Evolutionary conservation across 108 stramenopile species (phyloP).

Genomic region (Cyclotella sp.): DNA sequence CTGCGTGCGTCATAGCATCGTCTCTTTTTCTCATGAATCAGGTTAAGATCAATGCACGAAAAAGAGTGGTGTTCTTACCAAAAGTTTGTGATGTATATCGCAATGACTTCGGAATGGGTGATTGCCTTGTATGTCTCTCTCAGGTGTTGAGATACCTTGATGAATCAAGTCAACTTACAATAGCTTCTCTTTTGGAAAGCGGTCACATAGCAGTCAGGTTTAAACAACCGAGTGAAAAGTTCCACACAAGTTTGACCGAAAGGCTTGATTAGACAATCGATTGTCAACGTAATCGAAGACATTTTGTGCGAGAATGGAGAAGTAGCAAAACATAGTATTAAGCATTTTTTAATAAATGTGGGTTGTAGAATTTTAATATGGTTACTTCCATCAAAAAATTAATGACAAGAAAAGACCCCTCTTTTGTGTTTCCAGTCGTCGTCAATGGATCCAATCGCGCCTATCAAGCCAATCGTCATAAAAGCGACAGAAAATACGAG

Average conservation of each 20-base stretch:
- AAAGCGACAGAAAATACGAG: constrained; percentile 58
- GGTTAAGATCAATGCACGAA: constrained; percentile 67
- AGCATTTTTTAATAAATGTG: too few relatives aligned
- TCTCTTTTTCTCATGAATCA: constrained; percentile 65
- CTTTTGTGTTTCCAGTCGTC: constrained; percentile 62
- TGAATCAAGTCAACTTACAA: constrained; percentile 41
- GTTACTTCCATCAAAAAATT: not conserved
- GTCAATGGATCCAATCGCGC: constrained; percentile 63
- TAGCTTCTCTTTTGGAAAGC: constrained; percentile 38
- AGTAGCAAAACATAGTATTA: not conserved
- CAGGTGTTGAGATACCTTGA: constrained; percentile 67
- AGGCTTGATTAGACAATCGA: not conserved
- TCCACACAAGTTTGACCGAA: constrained; percentile 36
- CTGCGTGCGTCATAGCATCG: constrained; percentile 17
- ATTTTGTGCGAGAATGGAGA: not conserved
- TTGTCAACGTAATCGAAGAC: not conserved
- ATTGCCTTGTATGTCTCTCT: constrained; percentile 56
- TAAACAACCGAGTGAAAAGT: constrained; percentile 26
- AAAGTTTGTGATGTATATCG: constrained; percentile 88
- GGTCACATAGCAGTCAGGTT: constrained; percentile 34
- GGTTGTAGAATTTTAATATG: too few relatives aligned
- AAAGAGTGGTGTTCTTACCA: constrained; percentile 68
- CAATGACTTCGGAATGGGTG: constrained; percentile 79
- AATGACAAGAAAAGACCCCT: constrained; percentile 55
- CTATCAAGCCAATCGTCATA: constrained; percentile 62